Conservation (phyloP, 1,139 yeast species). For the Zygotorulaspora mrakii region DNA sequence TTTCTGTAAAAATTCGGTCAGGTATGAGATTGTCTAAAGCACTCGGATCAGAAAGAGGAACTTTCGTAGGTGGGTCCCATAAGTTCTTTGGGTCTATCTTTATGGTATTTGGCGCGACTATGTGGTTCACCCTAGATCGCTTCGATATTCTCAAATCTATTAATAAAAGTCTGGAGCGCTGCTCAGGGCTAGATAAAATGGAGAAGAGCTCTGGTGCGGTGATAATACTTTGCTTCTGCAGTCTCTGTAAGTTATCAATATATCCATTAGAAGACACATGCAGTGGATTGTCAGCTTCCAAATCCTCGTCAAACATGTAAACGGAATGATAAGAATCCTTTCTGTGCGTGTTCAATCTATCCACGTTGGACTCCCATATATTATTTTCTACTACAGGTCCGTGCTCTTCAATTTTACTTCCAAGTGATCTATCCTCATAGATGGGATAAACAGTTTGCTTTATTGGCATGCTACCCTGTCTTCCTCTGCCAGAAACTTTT, state of each 20-base stretch:
- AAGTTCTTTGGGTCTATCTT: slow-evolving; percentile 57
- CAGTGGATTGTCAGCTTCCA: slow-evolving; percentile 22
- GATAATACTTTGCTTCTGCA: slow-evolving; percentile 33
- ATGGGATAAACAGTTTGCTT: slow-evolving; percentile 5
- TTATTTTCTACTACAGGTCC: slow-evolving; percentile 2
- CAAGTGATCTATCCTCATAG: slow-evolving; percentile 2
- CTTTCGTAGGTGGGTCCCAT: slow-evolving; percentile 27
- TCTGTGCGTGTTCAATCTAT: slow-evolving; percentile 30
- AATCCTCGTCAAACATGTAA: slow-evolving; percentile 33
- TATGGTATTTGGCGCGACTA: slow-evolving; percentile 46
- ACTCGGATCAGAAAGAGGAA: slow-evolving; percentile 37
- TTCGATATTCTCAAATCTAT: slow-evolving; percentile 55
- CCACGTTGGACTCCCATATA: slow-evolving; percentile 17
- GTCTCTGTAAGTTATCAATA: slow-evolving; percentile 24
- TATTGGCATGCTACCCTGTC: slow-evolving; percentile 8
- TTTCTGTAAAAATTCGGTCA: slow-evolving; percentile 40
- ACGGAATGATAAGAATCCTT: slow-evolving; percentile 41
- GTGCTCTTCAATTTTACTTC: background rate
- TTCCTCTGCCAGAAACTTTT: background rate
- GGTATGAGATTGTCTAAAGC: slow-evolving; percentile 43
- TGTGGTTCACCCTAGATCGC: slow-evolving; percentile 52
- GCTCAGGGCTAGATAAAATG: slow-evolving; percentile 22
- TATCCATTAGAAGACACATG: slow-evolving; percentile 18
- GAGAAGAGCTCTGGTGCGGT: slow-evolving; percentile 34
- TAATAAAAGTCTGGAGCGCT: slow-evolving; percentile 38